phyloP scores from a whole-genome alignment of 2,329 filamentous ascomycete genomes.

The Botrytis squamosa region DNA sequence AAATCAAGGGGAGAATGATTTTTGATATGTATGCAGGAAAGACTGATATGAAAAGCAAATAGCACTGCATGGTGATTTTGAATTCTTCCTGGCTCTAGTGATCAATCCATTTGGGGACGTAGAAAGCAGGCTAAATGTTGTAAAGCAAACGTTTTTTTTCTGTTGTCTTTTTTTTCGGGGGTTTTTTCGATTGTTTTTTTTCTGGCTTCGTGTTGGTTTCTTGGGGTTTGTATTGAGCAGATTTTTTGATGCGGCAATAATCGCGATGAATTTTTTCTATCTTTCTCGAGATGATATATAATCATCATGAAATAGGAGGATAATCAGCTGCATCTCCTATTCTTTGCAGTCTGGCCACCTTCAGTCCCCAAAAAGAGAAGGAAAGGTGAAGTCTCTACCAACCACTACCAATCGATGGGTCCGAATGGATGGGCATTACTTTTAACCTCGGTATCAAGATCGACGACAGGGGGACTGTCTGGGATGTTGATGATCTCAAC shows the following conservation, averaged over 20 bases:
- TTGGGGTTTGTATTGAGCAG: no score
- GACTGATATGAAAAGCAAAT: neutral
- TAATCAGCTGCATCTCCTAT: neutral
- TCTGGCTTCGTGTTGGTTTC: neutral
- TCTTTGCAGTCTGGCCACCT: neutral
- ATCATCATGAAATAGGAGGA: neutral
- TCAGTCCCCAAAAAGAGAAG: neutral
- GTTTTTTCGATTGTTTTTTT: neutral
- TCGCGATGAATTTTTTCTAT: neutral
- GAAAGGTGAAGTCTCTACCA: neutral
- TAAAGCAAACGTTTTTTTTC: neutral
- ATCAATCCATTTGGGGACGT: neutral
- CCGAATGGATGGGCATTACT: neutral
- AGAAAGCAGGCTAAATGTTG: neutral
- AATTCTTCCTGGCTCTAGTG: no score
- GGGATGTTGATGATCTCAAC: neutral
- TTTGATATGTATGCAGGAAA: neutral
- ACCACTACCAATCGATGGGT: neutral
- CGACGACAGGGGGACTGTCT: neutral
- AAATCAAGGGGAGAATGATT: neutral
- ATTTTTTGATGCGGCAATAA: neutral
- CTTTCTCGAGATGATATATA: neutral
- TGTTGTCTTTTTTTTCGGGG: no score
- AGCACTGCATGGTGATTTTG: neutral
- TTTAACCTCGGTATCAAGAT: neutral